Conservation (phyloP, 1,139 yeast species). For the Geotrichum reessii region DNA sequence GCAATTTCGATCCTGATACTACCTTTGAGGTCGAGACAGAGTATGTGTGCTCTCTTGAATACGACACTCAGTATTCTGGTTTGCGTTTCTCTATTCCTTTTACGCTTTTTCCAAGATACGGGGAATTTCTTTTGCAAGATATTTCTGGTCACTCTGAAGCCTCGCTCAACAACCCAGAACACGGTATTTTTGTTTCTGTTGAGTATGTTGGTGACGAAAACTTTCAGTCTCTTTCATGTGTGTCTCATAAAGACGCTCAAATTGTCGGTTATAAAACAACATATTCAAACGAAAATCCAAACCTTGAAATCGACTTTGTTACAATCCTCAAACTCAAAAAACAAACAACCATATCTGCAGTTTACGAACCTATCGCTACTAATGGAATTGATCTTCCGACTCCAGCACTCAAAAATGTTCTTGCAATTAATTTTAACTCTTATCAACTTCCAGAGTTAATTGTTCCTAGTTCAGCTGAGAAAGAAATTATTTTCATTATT, state of each 20-base stretch:
- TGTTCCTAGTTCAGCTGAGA: not conserved
- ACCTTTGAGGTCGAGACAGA: constrained; percentile 6
- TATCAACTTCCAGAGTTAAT: not conserved
- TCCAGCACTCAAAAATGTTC: constrained; percentile 8
- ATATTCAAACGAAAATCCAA: not conserved
- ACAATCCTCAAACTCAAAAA: not conserved
- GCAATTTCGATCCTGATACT: not conserved
- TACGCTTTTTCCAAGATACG: constrained; percentile 9
- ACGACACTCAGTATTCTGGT: constrained; percentile 13
- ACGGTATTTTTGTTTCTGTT: constrained; percentile 9
- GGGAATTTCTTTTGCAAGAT: not conserved
- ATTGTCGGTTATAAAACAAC: not conserved
- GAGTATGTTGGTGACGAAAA: not conserved
- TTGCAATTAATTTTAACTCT: constrained; percentile 9
- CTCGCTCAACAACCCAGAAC: not conserved
- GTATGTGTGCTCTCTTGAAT: constrained; percentile 8
- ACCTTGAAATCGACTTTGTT: constrained; percentile 8
- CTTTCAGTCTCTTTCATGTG: not conserved
- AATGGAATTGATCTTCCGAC: not conserved
- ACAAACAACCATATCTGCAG: not conserved
- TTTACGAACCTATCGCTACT: not conserved
- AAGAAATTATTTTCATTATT: constrained; percentile 14
- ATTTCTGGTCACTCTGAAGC: not conserved
- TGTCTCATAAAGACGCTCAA: constrained; percentile 9
- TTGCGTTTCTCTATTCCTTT: constrained; percentile 11